Evolutionary conservation across 768 basidiomycete genomes (phyloP), one percentile per base, ranked within the genome.

Genomic region (Boletus tylopilopsis): DNA sequence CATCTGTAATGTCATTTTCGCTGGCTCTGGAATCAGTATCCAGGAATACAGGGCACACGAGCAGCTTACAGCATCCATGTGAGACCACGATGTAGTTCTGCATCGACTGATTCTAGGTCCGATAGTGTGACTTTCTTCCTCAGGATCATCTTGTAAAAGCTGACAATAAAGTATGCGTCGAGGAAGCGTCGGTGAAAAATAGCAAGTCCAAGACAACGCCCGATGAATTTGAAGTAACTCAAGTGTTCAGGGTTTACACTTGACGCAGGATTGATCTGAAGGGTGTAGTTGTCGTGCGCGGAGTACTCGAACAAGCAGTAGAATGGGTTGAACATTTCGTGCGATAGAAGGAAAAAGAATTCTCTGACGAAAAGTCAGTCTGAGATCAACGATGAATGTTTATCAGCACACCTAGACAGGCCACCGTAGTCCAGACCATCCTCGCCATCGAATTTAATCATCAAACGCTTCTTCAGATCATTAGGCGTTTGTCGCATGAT

Each of bases 321-420:
- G 80, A 99, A 98, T 21, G 96, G 96, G 71, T 98, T 96, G 78
- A 99, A 98, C 96, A 99, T 98, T 72, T 98, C 96, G 68, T 99
- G 96, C 29, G 95, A 98, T 41, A 99, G 80, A 50, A 99, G 75
- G 88, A 98, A 99, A 80, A 99, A 99, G 78, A 98, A 99, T 73
- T 99, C 96, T 76, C 94, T 95, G 70, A 37, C 50, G 21, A 18
- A 52, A 36, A 27, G 37, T 62, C 49, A 64, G 47, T 40, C 8
- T 36, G 27, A 9, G 2, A 36, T 15, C 36, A 27, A 45, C 35
- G 5, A 40, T 21, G 34, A 21, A 21, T 18, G 24, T 24, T 22
- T 27, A 7, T 44, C 36, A 36, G 71, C 81, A 32, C 60, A 93
- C 92, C 95, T 85, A 34, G 94, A 96, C 49, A 98, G 73, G 69